Conservation (phyloP, 306 rosid species). For the Geum urbanum region DNA sequence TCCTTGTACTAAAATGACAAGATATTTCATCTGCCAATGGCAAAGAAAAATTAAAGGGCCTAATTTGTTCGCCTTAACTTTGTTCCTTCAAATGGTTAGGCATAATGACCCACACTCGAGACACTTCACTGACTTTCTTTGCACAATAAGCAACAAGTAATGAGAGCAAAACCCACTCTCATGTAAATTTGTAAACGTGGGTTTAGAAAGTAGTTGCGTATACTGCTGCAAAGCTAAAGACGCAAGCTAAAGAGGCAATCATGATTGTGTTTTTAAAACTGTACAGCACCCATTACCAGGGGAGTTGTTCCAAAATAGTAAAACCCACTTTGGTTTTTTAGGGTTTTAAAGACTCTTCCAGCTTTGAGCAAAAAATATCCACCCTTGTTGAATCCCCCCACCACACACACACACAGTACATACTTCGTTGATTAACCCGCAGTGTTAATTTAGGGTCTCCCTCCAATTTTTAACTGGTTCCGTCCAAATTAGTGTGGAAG, state of each 20-base stretch:
- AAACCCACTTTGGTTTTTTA: neutral
- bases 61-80: slow-evolving; percentile 1
- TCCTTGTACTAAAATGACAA: no score
- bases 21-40: slow-evolving; percentile 1
- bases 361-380: neutral
- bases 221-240: slow-evolving; percentile 27
- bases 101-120: slow-evolving; percentile 34
- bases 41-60: neutral
- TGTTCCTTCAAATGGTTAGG: slow-evolving; percentile 41
- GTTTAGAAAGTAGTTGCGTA: slow-evolving; percentile 35
- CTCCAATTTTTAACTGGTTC: no score
- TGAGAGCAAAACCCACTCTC: slow-evolving; percentile 33
- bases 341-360: neutral
- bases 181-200: slow-evolving; percentile 42
- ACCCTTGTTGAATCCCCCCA: no score
- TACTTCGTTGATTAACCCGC: no score
- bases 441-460: no score
- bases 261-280: slow-evolving; percentile 11
- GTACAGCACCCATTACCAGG: neutral
- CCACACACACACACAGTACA: no score
- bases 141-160: slow-evolving; percentile 44
- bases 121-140: slow-evolving; percentile 27
- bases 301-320: neutral
- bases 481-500: no score
- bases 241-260: slow-evolving; percentile 7